phyloP scores from a whole-genome alignment of 148 eudicot genomes.

The Dianthus caryophyllus region DNA sequence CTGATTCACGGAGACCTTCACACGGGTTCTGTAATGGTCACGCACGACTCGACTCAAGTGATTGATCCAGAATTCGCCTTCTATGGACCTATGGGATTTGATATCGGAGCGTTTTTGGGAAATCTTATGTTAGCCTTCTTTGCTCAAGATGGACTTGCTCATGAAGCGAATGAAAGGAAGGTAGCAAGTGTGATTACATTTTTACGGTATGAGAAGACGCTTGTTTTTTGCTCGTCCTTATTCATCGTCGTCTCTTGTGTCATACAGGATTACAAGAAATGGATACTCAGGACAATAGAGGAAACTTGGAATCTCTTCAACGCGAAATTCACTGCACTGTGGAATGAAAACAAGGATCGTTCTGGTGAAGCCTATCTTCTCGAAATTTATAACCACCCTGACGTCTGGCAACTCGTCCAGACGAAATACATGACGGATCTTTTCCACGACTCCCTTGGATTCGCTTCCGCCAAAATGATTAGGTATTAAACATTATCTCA shows the following conservation, averaged over 20 bases:
- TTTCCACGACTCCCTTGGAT: conserved; percentile 88
- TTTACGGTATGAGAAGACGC: too few relatives aligned
- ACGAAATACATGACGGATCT: conserved; percentile 58
- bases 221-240: too few relatives aligned
- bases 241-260: too few relatives aligned
- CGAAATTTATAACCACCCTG: conserved; percentile 58
- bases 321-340: conserved; percentile 63
- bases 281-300: conserved; percentile 60
- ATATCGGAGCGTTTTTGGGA: conserved; percentile 88
- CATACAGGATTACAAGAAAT: conserved; percentile 66
- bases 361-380: conserved; percentile 91
- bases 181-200: conserved; percentile 37
- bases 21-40: conserved; percentile 92
- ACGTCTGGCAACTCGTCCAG: conserved; percentile 54
- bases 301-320: conserved; percentile 83
- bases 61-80: conserved; percentile 95
- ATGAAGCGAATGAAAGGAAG: conserved; percentile 53
- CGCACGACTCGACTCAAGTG: conserved; percentile 78
- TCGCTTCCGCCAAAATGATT: conserved; percentile 93
- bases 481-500: too few relatives aligned
- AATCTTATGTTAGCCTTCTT: conserved; percentile 84
- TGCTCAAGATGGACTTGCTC: conserved; percentile 84
- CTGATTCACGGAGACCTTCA: conserved; percentile 92
- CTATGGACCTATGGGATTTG: conserved; percentile 95
- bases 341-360: conserved; percentile 84